phyloP scores from a whole-genome alignment of 2,329 filamentous ascomycete genomes.

The Neurospora sp. region DNA sequence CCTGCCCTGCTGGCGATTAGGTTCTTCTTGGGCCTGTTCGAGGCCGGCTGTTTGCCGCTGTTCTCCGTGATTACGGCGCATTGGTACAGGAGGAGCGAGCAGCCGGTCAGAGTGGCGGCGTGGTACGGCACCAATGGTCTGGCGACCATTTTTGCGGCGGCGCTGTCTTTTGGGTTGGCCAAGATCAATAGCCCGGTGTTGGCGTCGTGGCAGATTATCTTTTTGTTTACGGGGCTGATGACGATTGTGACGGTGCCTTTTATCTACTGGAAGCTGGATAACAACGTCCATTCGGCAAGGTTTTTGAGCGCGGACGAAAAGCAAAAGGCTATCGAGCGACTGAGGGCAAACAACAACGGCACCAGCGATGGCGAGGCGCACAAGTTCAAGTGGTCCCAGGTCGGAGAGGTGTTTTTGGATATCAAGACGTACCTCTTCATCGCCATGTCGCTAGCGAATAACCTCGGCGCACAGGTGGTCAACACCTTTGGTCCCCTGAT shows the following conservation, averaged over 20 bases:
- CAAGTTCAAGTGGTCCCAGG: constrained; percentile 58
- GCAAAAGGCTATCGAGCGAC: constrained; percentile 57
- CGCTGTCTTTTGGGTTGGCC: constrained; percentile 46
- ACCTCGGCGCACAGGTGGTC: constrained; percentile 53
- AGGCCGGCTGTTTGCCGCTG: constrained; percentile 31
- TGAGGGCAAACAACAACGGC: constrained; percentile 66
- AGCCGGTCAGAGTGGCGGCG: constrained; percentile 52
- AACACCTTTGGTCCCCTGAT: constrained; percentile 59
- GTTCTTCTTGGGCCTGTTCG: constrained; percentile 27
- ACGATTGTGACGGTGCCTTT: constrained; percentile 49
- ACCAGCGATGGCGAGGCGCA: constrained; percentile 35
- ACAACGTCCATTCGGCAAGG: constrained; percentile 44
- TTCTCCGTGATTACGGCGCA: constrained; percentile 37
- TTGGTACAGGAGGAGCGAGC: constrained; percentile 43
- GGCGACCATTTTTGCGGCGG: constrained; percentile 46
- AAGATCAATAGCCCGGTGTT: constrained; percentile 32
- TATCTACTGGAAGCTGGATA: constrained; percentile 50
- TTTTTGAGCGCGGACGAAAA: constrained; percentile 58
- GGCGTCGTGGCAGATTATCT: constrained; percentile 39
- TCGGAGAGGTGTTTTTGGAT: constrained; percentile 40
- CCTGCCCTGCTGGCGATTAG: constrained; percentile 18
- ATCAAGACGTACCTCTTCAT: constrained; percentile 51
- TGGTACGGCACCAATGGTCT: constrained; percentile 57
- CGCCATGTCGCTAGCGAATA: constrained; percentile 49
- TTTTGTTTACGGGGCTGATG: constrained; percentile 51